These are phyloP conservation scores for Metschnikowia henanensis DNA, from an alignment of 805 yeast genomes.

Conservation along the genomic window DNA sequence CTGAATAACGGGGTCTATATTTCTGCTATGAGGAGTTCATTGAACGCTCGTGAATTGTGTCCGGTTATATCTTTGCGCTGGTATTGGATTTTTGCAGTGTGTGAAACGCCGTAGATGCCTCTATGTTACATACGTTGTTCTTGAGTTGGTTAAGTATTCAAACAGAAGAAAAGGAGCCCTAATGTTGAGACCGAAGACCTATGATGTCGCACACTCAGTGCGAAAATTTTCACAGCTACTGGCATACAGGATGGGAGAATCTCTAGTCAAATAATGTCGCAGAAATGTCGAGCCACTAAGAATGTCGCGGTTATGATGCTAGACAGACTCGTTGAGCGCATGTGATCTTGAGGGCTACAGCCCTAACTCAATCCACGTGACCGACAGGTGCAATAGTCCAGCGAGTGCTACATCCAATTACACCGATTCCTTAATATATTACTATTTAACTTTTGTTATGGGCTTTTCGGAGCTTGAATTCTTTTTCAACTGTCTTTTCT, in stretches of 20 bases:
- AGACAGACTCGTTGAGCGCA: neutral
- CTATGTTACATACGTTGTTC: constrained; percentile 15
- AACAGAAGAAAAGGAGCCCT: constrained; percentile 15
- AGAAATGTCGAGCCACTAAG: neutral
- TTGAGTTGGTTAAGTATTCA: constrained; percentile 18
- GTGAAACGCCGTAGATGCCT: neutral
- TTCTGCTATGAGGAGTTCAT: neutral
- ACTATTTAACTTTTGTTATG: constrained; percentile 22
- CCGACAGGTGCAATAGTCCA: neutral
- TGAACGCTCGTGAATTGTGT: neutral
- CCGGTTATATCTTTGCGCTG: neutral
- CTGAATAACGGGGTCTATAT: neutral
- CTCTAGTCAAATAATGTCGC: neutral
- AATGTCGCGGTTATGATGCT: constrained; percentile 11
- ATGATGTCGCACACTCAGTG: constrained; percentile 18
- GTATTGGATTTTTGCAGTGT: no score
- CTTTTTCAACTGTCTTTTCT: constrained; percentile 45
- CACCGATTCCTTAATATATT: neutral
- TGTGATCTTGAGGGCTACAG: constrained; percentile 6
- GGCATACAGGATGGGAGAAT: constrained; percentile 12
- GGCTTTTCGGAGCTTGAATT: constrained; percentile 39
- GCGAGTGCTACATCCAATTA: neutral
- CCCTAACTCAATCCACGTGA: constrained; percentile 5
- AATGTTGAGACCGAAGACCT: constrained; percentile 4
- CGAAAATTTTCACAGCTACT: constrained; percentile 18